Evolutionary conservation across 192 early-diverging fungal genomes (phyloP), one percentile per base, ranked within the genome.

Genomic region (Backusella mclennaniae): DNA sequence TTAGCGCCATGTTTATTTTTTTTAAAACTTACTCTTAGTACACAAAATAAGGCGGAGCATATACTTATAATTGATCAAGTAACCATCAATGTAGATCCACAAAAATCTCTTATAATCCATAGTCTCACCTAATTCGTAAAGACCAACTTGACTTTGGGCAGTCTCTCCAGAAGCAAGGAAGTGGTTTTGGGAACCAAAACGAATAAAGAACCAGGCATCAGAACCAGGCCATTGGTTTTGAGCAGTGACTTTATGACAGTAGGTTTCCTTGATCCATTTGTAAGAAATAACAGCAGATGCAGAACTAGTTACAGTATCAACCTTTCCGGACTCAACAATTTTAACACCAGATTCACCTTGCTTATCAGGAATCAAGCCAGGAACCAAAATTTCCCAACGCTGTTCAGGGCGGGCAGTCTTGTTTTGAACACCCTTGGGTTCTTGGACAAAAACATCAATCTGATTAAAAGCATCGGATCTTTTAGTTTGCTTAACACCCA

Each of bases 51-150:
- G 49, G 42, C 78, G 78, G 7, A 79, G 78, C 63, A 79, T 26
- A 21, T 79, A 75, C 31, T 38, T 68, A 68, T 80, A 80, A 42
- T 80, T 80, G 75, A 80, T 73, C 63, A 80, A 67, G 39, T 76
- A 80, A 35, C 79, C 79, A 52, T 80, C 72, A 19, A 68, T 67
- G 59, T 56, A 77, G 8, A 44, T 77, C 80, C 80, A 81, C 17
- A 81, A 41, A 53, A 71, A 79, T 35, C 78, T 73, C 21, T 69
- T 74, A 35, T 79, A 68, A 71, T 79, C 73, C 29, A 46, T 46
- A 14, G 33, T 42, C 2, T 66, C 44, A 14, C 26, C 6, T 14
- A 79, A 23, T 19, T 66, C 19, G 35, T 73, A 67, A 68, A 79
- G 38, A 41, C 78, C 71, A 33, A 79, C 42, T 67, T 75, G 42